These are phyloP conservation scores for Russula abietina DNA, from an alignment of 768 basidiomycete genomes.

Conservation along the genomic window DNA sequence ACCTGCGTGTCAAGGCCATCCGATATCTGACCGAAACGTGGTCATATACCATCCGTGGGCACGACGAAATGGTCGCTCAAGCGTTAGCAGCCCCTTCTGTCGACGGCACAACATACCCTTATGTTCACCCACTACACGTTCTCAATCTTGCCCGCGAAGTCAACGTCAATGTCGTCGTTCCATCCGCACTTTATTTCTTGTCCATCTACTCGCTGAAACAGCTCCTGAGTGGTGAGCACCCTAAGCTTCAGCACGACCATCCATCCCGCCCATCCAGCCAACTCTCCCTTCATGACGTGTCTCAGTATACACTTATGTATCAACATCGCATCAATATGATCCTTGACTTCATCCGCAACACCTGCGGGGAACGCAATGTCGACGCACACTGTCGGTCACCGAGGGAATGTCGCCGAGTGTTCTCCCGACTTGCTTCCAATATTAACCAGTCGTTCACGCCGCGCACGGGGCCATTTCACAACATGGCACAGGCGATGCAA, in stretches of 20 bases:
- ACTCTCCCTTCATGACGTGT: conserved; percentile 39
- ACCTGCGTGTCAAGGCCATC: conserved; percentile 48
- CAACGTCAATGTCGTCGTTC: conserved; percentile 42
- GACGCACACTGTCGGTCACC: conserved; percentile 31
- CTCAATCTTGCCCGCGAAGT: conserved; percentile 50
- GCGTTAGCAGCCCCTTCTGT: conserved; percentile 41
- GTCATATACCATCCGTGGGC: conserved; percentile 48
- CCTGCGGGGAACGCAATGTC: conserved; percentile 34
- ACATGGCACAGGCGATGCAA: conserved; percentile 43
- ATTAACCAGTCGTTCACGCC: conserved; percentile 44
- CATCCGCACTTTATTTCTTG: conserved; percentile 52
- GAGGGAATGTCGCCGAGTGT: conserved; percentile 37
- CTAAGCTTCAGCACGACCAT: conserved; percentile 45
- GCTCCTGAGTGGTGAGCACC: conserved; percentile 45
- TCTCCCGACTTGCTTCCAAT: conserved; percentile 39
- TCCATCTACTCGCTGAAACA: conserved; percentile 49
- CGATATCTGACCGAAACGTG: conserved; percentile 45
- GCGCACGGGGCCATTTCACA: conserved; percentile 49
- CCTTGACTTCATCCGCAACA: conserved; percentile 43
- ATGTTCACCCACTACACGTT: conserved; percentile 52
- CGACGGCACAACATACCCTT: conserved; percentile 47
- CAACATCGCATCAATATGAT: conserved; percentile 47
- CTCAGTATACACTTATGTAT: conserved; percentile 50
- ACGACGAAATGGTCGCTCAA: conserved; percentile 49
- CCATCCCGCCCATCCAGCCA: conserved; percentile 45